Base-by-base conservation (phyloP, 2,329 filamentous ascomycete genomes). In the Neoscytalidium dimidiatum region DNA sequence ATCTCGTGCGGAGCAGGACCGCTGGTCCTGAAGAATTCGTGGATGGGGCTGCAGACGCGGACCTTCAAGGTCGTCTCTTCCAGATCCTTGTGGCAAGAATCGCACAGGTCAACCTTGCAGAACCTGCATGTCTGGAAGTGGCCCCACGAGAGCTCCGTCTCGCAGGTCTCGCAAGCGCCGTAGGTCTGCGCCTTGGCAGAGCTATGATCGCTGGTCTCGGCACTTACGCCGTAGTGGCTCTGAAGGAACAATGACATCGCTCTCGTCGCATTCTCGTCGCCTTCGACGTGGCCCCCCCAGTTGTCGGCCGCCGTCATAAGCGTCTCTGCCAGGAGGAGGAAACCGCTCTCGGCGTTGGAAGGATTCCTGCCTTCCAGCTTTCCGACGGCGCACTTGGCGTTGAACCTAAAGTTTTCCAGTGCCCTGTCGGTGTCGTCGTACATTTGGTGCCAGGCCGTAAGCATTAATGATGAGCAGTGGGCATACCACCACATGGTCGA, bases 101-200 rank as follows among this genome's bases (percentile, higher is more conserved):
- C 56, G n/a, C 56, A 60, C n/a, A 60, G 35, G 41, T 60, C 56
- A 28, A 60, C 41, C 56, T 60, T 60, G 56, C 56, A 60, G 35
- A 46, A 60, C 28, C 56, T 60, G 56, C 56, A 60, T 9, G 56
- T 60, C 21, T 60, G 56, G 56, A 60, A 60, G 26, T 60, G 56
- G 38, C 56, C 56, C 56, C 56, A 60, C 26, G 23, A 21, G n/a
- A 60, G 56, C 38, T 46, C 38, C 17, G 28, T 60, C 17, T 60
- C 56, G 56, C 56, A 60, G 8, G 56, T 60, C 56, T 60, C 56
- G 41, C 56, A 60, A n/a, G 41, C 38, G 41, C 56, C 56, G 19
- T 60, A 60, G 26, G 56, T 60, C n/a, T 46, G 56, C n/a, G 56
- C 26, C 28, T 31, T 31, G 41, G n/a, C 13, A 14, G 41, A 44